Evolutionary conservation across 2,329 filamentous ascomycete genomes (phyloP).

Genomic region (Ascochyta viciae-villosae): DNA sequence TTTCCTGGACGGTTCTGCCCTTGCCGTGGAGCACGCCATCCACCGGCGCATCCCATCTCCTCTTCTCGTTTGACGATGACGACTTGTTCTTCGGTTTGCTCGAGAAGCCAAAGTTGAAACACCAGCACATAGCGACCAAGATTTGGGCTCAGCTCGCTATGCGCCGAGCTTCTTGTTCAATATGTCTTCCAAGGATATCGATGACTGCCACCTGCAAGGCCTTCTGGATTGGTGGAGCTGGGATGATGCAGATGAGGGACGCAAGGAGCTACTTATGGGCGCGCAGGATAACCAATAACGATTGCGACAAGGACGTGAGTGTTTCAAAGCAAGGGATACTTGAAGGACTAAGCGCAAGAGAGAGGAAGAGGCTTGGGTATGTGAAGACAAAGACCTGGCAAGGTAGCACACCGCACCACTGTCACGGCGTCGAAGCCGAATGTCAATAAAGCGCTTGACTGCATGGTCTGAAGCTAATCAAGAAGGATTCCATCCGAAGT

Average conservation of each 20-base stretch:
- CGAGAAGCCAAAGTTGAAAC: slow-evolving; percentile 42
- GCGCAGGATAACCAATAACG: slow-evolving; percentile 32
- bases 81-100: slow-evolving; percentile 40
- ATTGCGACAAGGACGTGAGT: slow-evolving; percentile 23
- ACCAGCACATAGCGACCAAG: slow-evolving; percentile 48
- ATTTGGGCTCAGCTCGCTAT: slow-evolving; percentile 34
- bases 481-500: slow-evolving; percentile 44
- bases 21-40: slow-evolving; percentile 33
- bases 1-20: slow-evolving; percentile 37
- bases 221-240: slow-evolving; percentile 35
- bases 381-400: slow-evolving; percentile 35
- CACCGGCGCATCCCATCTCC: slow-evolving; percentile 34
- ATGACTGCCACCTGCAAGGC: slow-evolving; percentile 32
- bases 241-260: slow-evolving; percentile 32
- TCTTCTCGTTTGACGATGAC: slow-evolving; percentile 38
- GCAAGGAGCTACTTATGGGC: slow-evolving; percentile 40
- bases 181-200: slow-evolving; percentile 19
- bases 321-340: slow-evolving; percentile 37
- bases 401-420: slow-evolving; percentile 34
- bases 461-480: slow-evolving; percentile 48
- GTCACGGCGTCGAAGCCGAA: slow-evolving; percentile 38
- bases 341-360: slow-evolving; percentile 22
- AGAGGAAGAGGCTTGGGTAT: slow-evolving; percentile 30
- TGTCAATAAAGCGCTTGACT: slow-evolving; percentile 42
- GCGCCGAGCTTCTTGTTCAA: slow-evolving; percentile 28